These are phyloP conservation scores for Trichoderma sp. DNA, from an alignment of 2,329 filamentous ascomycete species.

Conservation along the genomic window DNA sequence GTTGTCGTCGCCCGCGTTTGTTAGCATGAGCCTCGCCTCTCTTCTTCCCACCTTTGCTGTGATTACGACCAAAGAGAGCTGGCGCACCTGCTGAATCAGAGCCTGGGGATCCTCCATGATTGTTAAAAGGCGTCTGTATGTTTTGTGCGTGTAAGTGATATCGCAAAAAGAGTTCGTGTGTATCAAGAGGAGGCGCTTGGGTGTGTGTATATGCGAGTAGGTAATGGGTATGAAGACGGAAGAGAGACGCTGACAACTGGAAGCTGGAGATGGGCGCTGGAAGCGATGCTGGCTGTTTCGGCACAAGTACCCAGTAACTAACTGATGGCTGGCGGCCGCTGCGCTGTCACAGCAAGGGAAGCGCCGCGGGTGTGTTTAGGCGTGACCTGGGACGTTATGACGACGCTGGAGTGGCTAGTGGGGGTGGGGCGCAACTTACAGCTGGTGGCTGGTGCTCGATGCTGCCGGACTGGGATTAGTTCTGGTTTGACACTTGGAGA, in stretches of 20 bases:
- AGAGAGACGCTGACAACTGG: not conserved
- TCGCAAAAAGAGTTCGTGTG: not conserved
- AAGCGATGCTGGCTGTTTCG: not conserved
- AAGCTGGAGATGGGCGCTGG: not conserved
- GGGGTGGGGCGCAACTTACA: constrained; percentile 24
- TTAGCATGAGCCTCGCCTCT: not conserved
- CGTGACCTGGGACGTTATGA: constrained; percentile 23
- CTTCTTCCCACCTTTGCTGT: not conserved
- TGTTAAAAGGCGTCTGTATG: not conserved
- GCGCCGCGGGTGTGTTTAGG: constrained; percentile 8
- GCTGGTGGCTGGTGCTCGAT: constrained; percentile 1
- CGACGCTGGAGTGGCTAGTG: constrained; percentile 25
- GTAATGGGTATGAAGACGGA: not conserved
- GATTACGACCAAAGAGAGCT: constrained; percentile 32
- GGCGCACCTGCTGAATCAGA: constrained; percentile 71
- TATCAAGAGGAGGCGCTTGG: not conserved
- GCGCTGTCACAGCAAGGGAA: not conserved
- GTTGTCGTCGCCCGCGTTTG: not conserved
- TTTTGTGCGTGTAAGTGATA: not conserved
- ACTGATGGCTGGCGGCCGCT: not conserved
- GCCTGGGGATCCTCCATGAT: constrained; percentile 77
- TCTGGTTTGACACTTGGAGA: not conserved
- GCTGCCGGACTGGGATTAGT: constrained; percentile 16
- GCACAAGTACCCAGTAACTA: constrained; percentile 13
- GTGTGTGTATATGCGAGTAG: too few relatives aligned